Percentiles rank a stretch among this genome's conserved stretches.
These are phyloP conservation scores for Phylloporus arenicola DNA, from an alignment of 768 basidiomycete genomes.

Conservation along the genomic window DNA sequence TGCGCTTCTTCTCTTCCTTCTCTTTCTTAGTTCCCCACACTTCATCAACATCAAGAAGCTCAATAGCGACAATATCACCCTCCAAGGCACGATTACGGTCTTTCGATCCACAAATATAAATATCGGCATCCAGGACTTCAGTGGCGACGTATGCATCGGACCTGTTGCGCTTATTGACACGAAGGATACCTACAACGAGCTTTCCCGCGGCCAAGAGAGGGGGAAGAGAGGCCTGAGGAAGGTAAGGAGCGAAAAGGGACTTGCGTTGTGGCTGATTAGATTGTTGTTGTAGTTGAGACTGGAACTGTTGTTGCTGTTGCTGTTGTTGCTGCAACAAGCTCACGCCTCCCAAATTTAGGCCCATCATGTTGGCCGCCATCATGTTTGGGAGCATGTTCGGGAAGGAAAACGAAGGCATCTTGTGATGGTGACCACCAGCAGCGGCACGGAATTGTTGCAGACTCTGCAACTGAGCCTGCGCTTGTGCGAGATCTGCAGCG, in stretches of 20 bases:
- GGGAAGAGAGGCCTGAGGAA: slow-evolving; percentile 95
- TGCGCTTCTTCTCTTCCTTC: slow-evolving; percentile 99
- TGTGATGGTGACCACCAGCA: slow-evolving; percentile 89
- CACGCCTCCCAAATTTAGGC: slow-evolving; percentile 73
- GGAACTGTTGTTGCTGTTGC: slow-evolving; percentile 68
- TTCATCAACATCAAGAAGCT: slow-evolving; percentile 95
- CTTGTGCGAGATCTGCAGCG: slow-evolving; percentile 86
- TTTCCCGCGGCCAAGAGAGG: slow-evolving; percentile 96
- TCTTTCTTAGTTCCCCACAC: slow-evolving; percentile 99
- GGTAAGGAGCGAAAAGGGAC: slow-evolving; percentile 96
- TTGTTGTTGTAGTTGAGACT: slow-evolving; percentile 92
- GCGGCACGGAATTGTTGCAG: slow-evolving; percentile 96
- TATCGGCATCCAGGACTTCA: slow-evolving; percentile 96
- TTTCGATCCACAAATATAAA: slow-evolving; percentile 98
- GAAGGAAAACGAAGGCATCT: slow-evolving; percentile 97
- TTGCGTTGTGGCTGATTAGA: slow-evolving; percentile 91
- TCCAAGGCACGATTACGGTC: slow-evolving; percentile 98
- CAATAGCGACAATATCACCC: slow-evolving; percentile 97
- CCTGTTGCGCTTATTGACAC: slow-evolving; percentile 97
- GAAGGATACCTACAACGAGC: slow-evolving; percentile 92
- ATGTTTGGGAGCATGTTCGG: slow-evolving; percentile 97
- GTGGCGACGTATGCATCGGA: slow-evolving; percentile 99
- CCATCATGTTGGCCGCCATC: slow-evolving; percentile 97
- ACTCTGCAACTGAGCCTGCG: slow-evolving; percentile 94
- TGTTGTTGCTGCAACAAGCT: slow-evolving; percentile 90